phyloP scores from a whole-genome alignment of 2,329 filamentous ascomycete species.

The Chaetomiaceae sp. region DNA sequence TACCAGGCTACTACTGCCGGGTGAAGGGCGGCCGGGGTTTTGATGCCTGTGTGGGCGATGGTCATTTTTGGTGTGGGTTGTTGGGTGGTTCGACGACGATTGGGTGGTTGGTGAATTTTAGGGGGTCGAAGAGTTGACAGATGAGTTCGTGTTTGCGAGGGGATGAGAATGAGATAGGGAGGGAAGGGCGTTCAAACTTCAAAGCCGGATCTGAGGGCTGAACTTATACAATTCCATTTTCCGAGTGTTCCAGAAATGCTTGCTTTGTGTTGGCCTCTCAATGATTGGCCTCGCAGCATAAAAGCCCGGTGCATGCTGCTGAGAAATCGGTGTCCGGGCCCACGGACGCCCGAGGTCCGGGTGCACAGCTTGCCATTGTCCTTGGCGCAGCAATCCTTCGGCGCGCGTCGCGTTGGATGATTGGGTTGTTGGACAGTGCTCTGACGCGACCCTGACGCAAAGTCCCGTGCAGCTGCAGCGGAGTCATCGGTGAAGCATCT shows the following conservation, averaged over 20 bases:
- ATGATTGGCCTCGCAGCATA: too few relatives aligned
- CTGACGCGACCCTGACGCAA: constrained; percentile 9
- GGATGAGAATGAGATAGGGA: too few relatives aligned
- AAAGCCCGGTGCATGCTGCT: neutral
- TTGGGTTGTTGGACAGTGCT: neutral
- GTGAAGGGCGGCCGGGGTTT: constrained; percentile 30
- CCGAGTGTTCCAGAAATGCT: too few relatives aligned
- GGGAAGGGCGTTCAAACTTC: too few relatives aligned
- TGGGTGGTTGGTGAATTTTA: neutral
- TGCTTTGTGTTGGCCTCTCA: too few relatives aligned
- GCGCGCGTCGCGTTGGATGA: constrained; percentile 13
- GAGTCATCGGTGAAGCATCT: constrained; percentile 1
- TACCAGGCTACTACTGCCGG: constrained; percentile 33
- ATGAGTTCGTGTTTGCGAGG: too few relatives aligned
- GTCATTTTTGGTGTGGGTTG: constrained; percentile 28
- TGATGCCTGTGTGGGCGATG: constrained; percentile 35
- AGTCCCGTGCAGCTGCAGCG: constrained; percentile 6
- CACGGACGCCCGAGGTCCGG: neutral
- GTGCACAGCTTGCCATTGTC: neutral
- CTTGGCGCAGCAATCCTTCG: neutral
- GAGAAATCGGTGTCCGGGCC: neutral
- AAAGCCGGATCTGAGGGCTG: too few relatives aligned
- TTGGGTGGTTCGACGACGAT: neutral
- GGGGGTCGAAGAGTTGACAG: neutral
- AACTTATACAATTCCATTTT: too few relatives aligned